Conservation (phyloP, 352 stramenopile genomes). For the Globisporangium paroecandrum region DNA sequence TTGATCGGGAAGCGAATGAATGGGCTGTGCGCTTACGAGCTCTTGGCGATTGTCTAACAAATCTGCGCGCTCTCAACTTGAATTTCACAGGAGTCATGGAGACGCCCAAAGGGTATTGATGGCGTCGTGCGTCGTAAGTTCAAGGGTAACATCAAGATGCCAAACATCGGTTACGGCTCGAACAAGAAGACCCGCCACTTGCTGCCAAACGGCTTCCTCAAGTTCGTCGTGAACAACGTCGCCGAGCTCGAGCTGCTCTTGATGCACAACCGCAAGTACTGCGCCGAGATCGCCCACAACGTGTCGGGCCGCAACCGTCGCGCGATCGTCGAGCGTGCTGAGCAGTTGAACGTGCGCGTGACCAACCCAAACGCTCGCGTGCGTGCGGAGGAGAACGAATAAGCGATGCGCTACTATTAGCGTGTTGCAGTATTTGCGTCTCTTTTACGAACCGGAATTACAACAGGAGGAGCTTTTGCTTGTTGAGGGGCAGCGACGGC, state of each 20-base stretch:
- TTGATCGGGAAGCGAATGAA: neutral
- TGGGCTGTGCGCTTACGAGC: neutral
- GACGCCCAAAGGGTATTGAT: conserved; percentile 99
- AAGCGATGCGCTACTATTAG: conserved; percentile 28
- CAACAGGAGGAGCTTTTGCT: conserved; percentile 18
- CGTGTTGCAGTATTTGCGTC: conserved; percentile 6
- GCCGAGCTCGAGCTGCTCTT: conserved; percentile 96
- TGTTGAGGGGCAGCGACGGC: conserved; percentile 13
- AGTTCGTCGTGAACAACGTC: conserved; percentile 99
- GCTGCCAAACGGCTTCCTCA: conserved; percentile 98
- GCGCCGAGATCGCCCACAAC: conserved; percentile 98
- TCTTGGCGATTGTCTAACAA: neutral
- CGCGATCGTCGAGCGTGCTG: conserved; percentile 96
- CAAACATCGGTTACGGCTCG: conserved; percentile 98
- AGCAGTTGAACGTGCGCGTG: conserved; percentile 98
- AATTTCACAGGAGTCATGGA: conserved; percentile 89
- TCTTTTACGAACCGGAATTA: conserved; percentile 1
- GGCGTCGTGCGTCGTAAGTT: conserved; percentile 98
- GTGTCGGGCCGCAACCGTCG: conserved; percentile 96
- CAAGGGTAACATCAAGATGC: conserved; percentile 98
- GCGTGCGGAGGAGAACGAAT: conserved; percentile 95
- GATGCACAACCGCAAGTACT: conserved; percentile 97
- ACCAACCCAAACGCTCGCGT: conserved; percentile 98
- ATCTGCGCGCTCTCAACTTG: neutral
- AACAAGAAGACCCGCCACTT: conserved; percentile 99